Percentiles rank a stretch among this genome's conserved stretches.
These are phyloP conservation scores for Xylariaceae sp. DNA, from an alignment of 2,329 filamentous ascomycete genomes.

Conservation along the genomic window DNA sequence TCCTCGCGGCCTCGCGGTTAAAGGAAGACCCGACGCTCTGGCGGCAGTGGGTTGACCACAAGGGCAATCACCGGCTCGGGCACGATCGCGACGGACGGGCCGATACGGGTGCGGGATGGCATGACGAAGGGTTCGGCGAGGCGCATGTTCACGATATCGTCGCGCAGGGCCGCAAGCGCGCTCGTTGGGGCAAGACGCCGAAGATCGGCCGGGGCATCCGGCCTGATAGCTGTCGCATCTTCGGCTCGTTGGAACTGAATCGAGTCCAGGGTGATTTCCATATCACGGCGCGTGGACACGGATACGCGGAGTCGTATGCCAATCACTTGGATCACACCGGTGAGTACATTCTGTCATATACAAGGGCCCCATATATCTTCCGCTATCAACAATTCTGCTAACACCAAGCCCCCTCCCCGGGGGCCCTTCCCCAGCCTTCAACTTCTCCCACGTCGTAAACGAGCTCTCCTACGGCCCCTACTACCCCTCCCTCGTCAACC, in stretches of 20 bases:
- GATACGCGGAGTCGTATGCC: conserved; percentile 69
- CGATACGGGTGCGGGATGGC: conserved; percentile 53
- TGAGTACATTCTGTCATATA: conserved; percentile 39
- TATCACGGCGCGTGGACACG: conserved; percentile 90
- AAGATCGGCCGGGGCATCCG: conserved; percentile 44
- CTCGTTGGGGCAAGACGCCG: conserved; percentile 72
- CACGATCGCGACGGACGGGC: conserved; percentile 49
- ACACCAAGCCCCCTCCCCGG: conserved; percentile 10
- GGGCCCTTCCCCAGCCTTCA: conserved; percentile 61
- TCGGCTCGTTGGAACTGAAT: conserved; percentile 83
- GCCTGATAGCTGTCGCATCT: conserved; percentile 79
- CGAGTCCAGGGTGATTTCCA: conserved; percentile 98
- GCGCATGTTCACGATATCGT: conserved; percentile 91
- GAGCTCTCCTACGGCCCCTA: conserved; percentile 97
- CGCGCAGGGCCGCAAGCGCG: conserved; percentile 56
- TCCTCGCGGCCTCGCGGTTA: conserved; percentile 71
- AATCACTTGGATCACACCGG: conserved; percentile 73
- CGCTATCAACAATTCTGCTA: conserved; percentile 11
- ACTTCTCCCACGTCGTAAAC: conserved; percentile 95
- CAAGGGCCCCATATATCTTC: too few species aligned
- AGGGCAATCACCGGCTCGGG: conserved; percentile 58
- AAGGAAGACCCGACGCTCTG: conserved; percentile 73
- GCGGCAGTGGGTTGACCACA: conserved; percentile 70
- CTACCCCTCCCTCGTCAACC: conserved; percentile 89
- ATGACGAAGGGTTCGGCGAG: conserved; percentile 65